These are phyloP conservation scores for Trichoderma asperelloides DNA, from an alignment of 495 filamentous ascomycete species.

Conservation along the genomic window DNA sequence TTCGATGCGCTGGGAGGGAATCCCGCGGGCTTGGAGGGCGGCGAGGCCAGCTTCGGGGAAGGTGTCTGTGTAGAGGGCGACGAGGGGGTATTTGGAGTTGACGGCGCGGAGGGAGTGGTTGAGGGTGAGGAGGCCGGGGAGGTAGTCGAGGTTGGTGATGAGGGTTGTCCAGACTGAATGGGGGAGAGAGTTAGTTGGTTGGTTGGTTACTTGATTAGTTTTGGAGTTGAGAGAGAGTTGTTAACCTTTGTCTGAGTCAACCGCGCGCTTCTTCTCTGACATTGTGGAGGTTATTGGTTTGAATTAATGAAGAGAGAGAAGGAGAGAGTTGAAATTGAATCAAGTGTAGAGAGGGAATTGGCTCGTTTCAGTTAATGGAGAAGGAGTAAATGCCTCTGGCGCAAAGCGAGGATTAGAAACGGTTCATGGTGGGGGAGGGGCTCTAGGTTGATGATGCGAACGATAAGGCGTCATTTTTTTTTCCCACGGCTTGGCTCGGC, in stretches of 20 bases:
- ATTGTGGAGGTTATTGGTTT: constrained; percentile 5
- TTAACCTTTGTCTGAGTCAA: constrained; percentile 22
- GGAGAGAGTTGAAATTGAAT: background rate
- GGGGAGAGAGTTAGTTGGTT: background rate
- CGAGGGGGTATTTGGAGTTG: constrained; percentile 55
- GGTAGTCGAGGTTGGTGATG: constrained; percentile 67
- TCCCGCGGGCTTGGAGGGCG: constrained; percentile 54
- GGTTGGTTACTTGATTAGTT: too few relatives aligned
- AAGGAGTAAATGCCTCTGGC: too few relatives aligned
- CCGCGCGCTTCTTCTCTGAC: constrained; percentile 15
- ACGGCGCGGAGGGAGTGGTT: constrained; percentile 53
- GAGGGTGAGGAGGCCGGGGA: constrained; percentile 63
- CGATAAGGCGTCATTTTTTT: too few relatives aligned
- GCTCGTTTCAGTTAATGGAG: too few relatives aligned
- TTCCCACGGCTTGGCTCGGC: too few relatives aligned
- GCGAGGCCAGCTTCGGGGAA: constrained; percentile 53
- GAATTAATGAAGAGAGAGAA: background rate
- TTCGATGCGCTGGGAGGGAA: constrained; percentile 50
- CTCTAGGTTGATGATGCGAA: too few relatives aligned
- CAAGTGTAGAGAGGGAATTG: background rate
- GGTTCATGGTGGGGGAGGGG: too few relatives aligned
- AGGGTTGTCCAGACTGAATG: constrained; percentile 66
- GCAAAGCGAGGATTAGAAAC: too few relatives aligned
- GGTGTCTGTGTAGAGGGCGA: constrained; percentile 68
- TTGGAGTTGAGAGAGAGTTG: background rate